A percentile compares a stretch with the other conserved stretches of the same genome.
These are phyloP conservation scores for Fusarium floridanum DNA, from an alignment of 2,329 filamentous ascomycete genomes.

Conservation along the genomic window DNA sequence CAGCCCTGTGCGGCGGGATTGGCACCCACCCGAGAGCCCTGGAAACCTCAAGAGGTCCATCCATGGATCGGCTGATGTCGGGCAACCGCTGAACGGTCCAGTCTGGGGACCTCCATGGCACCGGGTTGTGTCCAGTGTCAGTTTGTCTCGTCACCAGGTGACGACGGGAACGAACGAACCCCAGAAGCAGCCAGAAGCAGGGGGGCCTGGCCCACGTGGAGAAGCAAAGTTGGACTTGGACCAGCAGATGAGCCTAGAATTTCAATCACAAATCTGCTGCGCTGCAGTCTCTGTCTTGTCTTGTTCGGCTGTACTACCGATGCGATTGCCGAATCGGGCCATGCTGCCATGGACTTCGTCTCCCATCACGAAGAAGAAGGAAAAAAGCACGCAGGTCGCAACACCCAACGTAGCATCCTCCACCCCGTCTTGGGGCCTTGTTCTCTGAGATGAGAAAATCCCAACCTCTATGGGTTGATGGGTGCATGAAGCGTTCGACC, in stretches of 20 bases:
- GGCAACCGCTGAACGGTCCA: constrained; percentile 17
- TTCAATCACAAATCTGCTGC: constrained; percentile 2
- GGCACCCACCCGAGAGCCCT: constrained; percentile 15
- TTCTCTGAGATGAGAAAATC: neutral
- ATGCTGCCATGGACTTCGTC: neutral
- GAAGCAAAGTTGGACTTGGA: constrained; percentile 24
- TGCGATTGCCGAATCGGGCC: constrained; percentile 17
- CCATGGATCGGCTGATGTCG: constrained; percentile 49
- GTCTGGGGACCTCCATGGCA: constrained; percentile 2
- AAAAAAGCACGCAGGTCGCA: constrained; percentile 18
- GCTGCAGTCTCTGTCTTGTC: neutral
- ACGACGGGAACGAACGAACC: neutral
- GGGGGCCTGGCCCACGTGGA: constrained; percentile 37
- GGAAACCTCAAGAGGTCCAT: neutral
- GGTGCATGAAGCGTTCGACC: neutral
- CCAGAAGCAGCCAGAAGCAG: constrained; percentile 1
- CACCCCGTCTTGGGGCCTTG: neutral
- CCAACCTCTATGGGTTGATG: neutral
- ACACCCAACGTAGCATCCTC: constrained; percentile 4
- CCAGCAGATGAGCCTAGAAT: constrained; percentile 4
- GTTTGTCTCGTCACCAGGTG: constrained; percentile 26
- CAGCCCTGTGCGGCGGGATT: constrained; percentile 26
- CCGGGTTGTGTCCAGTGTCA: constrained; percentile 11
- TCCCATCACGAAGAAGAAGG: neutral
- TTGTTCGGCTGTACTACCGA: neutral